Evolutionary conservation across 2,329 filamentous ascomycete genomes (phyloP).

Genomic region (Dothistroma pini): DNA sequence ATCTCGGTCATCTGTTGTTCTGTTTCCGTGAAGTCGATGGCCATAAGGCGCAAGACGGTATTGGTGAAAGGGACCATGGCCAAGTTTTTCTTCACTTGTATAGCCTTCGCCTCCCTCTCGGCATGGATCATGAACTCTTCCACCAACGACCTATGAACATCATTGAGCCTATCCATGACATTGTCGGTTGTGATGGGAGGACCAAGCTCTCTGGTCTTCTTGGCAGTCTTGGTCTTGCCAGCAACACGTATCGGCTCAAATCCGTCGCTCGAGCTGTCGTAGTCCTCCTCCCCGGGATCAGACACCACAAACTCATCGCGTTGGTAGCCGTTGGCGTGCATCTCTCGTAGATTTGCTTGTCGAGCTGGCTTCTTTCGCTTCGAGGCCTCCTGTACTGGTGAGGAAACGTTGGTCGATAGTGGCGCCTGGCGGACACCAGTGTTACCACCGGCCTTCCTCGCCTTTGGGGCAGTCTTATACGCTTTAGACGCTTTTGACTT

Average conservation of each 20-base stretch:
- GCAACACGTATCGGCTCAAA: constrained; percentile 43
- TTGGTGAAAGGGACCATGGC: constrained; percentile 64
- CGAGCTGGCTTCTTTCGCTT: constrained; percentile 34
- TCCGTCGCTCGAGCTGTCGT: constrained; percentile 38
- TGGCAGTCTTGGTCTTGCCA: constrained; percentile 39
- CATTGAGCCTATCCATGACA: constrained; percentile 52
- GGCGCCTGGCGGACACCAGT: constrained; percentile 46
- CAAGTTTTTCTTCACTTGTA: constrained; percentile 58
- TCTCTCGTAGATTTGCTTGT: constrained; percentile 27
- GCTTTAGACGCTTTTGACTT: constrained; percentile 24
- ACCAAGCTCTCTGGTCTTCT: constrained; percentile 42
- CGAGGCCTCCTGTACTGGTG: constrained; percentile 52
- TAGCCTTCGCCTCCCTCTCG: constrained; percentile 55
- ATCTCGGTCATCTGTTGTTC: constrained; percentile 62
- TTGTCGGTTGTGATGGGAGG: constrained; percentile 58
- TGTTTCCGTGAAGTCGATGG: constrained; percentile 62
- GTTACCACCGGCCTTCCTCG: constrained; percentile 29
- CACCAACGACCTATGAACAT: constrained; percentile 62
- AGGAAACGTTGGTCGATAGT: constrained; percentile 64
- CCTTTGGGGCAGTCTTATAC: constrained; percentile 34
- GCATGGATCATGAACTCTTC: constrained; percentile 62
- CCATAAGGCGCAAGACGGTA: constrained; percentile 68
- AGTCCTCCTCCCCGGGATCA: constrained; percentile 28
- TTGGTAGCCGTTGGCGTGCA: constrained; percentile 35
- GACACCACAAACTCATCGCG: constrained; percentile 37